These are phyloP conservation scores for Eleusine indica DNA, from an alignment of 176 grass and related monocot species.

Conservation along the genomic window DNA sequence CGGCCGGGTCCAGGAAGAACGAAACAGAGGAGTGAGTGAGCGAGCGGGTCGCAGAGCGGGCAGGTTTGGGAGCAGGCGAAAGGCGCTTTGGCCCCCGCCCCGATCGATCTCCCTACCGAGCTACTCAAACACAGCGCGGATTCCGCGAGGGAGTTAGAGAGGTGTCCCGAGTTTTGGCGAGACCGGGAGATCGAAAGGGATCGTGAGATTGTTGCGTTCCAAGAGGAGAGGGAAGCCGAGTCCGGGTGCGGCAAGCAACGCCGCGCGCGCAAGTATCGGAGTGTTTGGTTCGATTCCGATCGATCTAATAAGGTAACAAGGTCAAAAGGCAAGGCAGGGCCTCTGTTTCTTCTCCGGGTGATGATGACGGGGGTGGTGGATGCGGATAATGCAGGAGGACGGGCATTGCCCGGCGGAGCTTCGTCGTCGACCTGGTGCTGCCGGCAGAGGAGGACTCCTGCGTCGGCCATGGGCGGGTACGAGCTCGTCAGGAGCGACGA, in stretches of 20 bases:
- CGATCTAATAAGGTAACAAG: neutral
- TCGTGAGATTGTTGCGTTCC: slow-evolving; percentile 28
- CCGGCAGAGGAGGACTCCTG: slow-evolving; percentile 30
- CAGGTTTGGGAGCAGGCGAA: slow-evolving; percentile 18
- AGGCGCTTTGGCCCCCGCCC: neutral
- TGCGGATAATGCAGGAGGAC: slow-evolving; percentile 17
- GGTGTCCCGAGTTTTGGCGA: neutral
- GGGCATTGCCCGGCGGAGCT: slow-evolving; percentile 9
- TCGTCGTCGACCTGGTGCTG: neutral
- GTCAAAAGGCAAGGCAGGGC: neutral
- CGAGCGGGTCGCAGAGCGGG: too few relatives aligned
- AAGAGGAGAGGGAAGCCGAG: neutral
- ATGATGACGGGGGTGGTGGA: neutral
- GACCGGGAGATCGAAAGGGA: neutral
- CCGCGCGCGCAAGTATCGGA: neutral
- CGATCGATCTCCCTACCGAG: neutral
- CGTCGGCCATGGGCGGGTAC: slow-evolving; percentile 42
- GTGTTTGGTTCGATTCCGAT: slow-evolving; percentile 3
- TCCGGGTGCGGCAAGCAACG: neutral
- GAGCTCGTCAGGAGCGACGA: slow-evolving; percentile 55
- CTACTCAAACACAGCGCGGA: neutral
- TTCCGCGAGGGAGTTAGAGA: neutral
- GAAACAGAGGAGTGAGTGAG: neutral
- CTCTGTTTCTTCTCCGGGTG: neutral
- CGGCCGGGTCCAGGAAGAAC: neutral